A percentile compares a stretch with the other conserved stretches of the same genome.
Conservation (phyloP, 306 rosid genomes). For the Carpinus viminea region DNA sequence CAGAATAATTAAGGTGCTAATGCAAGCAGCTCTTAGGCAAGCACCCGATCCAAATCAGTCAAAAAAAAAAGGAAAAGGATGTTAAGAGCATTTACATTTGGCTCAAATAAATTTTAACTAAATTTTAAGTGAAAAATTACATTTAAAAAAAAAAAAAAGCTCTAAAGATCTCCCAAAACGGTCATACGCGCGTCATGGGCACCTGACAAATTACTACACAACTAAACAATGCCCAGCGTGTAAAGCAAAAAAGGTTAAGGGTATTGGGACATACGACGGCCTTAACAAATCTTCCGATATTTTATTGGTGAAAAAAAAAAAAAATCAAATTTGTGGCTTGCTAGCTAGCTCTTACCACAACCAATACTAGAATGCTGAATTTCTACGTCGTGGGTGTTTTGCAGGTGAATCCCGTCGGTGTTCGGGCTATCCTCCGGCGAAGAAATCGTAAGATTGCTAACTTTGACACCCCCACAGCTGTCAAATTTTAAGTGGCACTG, state of each 20-base stretch:
- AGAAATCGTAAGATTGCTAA: constrained; percentile 65
- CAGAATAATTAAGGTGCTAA: too few relatives aligned
- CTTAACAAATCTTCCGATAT: neutral
- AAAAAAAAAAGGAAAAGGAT: too few relatives aligned
- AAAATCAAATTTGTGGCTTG: neutral
- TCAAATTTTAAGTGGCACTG: constrained; percentile 90
- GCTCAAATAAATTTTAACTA: too few relatives aligned
- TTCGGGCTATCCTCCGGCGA: constrained; percentile 86
- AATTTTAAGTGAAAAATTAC: too few relatives aligned
- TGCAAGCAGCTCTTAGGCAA: too few relatives aligned
- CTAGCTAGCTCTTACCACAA: constrained; percentile 49
- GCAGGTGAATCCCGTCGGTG: constrained; percentile 95
- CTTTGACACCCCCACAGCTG: constrained; percentile 60
- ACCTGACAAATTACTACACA: neutral
- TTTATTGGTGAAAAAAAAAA: neutral
- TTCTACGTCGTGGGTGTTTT: constrained; percentile 77
- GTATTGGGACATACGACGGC: neutral
- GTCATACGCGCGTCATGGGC: neutral
- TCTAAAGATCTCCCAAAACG: too few relatives aligned
- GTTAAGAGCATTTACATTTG: too few relatives aligned
- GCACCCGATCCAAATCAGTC: too few relatives aligned
- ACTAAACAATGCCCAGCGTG: neutral
- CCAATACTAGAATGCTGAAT: constrained; percentile 70
- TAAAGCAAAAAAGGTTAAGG: neutral
- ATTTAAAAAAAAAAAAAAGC: too few relatives aligned